Conservation (phyloP, 2,329 filamentous ascomycete species). For the Exophiala spinifera region DNA sequence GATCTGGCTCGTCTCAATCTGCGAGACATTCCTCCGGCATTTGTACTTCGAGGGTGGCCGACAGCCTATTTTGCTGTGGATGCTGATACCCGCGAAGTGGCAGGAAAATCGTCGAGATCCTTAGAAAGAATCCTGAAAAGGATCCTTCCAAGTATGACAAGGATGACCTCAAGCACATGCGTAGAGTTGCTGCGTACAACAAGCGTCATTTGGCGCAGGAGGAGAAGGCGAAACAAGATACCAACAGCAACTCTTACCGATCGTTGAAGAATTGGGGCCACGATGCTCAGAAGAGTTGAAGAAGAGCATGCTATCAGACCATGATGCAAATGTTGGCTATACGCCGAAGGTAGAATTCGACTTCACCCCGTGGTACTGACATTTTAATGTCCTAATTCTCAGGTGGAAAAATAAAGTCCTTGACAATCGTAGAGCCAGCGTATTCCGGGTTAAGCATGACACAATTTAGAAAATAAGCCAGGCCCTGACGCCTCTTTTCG, state of each 20-base stretch:
- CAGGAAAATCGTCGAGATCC: conserved; percentile 61
- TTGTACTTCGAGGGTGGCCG: no score
- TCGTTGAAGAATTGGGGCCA: conserved; percentile 58
- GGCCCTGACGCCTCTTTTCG: conserved; percentile 73
- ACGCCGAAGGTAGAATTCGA: no score
- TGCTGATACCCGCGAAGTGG: conserved; percentile 43
- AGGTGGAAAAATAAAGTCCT: conserved; percentile 74
- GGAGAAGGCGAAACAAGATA: conserved; percentile 55
- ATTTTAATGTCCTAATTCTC: conserved; percentile 26
- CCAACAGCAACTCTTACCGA: conserved; percentile 55
- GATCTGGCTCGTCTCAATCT: background rate
- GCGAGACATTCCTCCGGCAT: no score
- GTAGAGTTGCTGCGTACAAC: conserved; percentile 62
- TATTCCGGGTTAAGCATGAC: conserved; percentile 92
- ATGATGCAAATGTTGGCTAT: no score
- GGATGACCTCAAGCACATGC: conserved; percentile 58
- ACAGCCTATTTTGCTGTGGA: background rate
- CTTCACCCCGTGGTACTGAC: no score
- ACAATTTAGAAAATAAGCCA: conserved; percentile 93
- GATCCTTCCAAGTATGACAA: conserved; percentile 56
- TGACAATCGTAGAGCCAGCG: conserved; percentile 82
- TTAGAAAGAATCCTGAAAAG: conserved; percentile 60
- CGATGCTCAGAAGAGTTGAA: conserved; percentile 14
- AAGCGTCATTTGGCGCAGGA: conserved; percentile 67
- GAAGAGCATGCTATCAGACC: background rate